These are phyloP conservation scores for Magnusiomyces fungicola DNA, from an alignment of 1,139 yeast genomes.

Conservation along the genomic window DNA sequence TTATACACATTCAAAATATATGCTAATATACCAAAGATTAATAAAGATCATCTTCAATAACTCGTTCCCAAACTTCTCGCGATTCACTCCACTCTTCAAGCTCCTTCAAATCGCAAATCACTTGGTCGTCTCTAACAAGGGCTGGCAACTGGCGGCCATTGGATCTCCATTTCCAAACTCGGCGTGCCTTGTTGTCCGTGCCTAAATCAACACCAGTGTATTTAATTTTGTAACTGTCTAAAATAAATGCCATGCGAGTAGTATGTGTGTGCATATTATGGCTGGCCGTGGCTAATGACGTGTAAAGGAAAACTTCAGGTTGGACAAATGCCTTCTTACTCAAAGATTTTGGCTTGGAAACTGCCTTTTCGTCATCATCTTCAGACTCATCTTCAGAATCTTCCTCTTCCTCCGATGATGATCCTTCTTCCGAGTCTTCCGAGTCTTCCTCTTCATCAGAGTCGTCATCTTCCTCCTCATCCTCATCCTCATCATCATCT, in stretches of 20 bases:
- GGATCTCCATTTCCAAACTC: slow-evolving; percentile 37
- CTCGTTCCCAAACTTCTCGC: slow-evolving; percentile 12
- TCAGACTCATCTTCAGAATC: not conserved
- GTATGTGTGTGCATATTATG: slow-evolving; percentile 56
- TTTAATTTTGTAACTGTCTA: slow-evolving; percentile 10
- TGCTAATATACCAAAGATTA: not conserved
- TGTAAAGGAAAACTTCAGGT: slow-evolving; percentile 15
- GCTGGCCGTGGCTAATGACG: slow-evolving; percentile 11
- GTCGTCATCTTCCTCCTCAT: not conserved
- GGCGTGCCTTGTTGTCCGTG: slow-evolving; percentile 10
- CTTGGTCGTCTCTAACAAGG: slow-evolving; percentile 80
- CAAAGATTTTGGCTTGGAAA: not conserved
- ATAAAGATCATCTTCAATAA: slow-evolving; percentile 14
- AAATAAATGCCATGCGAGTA: slow-evolving; percentile 54
- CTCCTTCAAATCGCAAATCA: slow-evolving; percentile 35
- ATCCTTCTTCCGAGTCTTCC: not conserved
- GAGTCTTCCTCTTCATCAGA: not conserved
- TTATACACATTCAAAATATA: not conserved
- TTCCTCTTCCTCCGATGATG: slow-evolving; percentile 1
- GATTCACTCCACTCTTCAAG: slow-evolving; percentile 14
- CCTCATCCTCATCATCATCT: not conserved
- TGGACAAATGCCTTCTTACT: slow-evolving; percentile 1
- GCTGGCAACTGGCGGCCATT: slow-evolving; percentile 79
- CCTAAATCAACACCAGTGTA: slow-evolving; percentile 12
- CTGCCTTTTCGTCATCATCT: not conserved